Evolutionary conservation across 2,329 filamentous ascomycete genomes (phyloP).

Genomic region (Calonectria leucothoes): DNA sequence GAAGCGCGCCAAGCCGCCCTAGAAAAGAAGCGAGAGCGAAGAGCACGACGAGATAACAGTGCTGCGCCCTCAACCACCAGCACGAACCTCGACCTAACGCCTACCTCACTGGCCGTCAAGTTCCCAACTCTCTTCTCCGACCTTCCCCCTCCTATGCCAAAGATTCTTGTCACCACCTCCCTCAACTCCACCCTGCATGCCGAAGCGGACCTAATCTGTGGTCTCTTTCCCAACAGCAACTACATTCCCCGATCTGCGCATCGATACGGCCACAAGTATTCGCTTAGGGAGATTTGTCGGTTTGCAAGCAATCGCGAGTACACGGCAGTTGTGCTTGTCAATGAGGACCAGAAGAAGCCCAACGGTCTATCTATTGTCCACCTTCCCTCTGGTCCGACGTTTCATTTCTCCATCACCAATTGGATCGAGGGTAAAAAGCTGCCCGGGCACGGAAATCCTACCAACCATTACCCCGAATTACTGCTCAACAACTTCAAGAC

Average conservation of each 20-base stretch:
- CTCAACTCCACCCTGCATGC: slow-evolving; percentile 90
- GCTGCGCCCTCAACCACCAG: slow-evolving; percentile 69
- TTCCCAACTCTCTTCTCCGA: slow-evolving; percentile 73
- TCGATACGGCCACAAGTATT: slow-evolving; percentile 90
- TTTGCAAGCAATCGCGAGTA: slow-evolving; percentile 87
- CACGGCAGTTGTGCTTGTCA: slow-evolving; percentile 85
- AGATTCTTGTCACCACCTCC: slow-evolving; percentile 92
- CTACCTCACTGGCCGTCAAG: slow-evolving; percentile 68
- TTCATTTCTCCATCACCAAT: slow-evolving; percentile 91
- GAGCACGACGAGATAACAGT: slow-evolving; percentile 61
- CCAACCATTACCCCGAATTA: slow-evolving; percentile 91
- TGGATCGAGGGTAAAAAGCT: slow-evolving; percentile 91
- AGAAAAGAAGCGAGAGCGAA: slow-evolving; percentile 58
- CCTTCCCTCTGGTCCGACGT: slow-evolving; percentile 86
- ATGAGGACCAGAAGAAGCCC: slow-evolving; percentile 89
- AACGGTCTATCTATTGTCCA: slow-evolving; percentile 86
- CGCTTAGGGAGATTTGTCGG: slow-evolving; percentile 86
- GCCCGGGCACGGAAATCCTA: slow-evolving; percentile 88
- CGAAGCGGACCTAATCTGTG: slow-evolving; percentile 81
- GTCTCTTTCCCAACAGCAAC: slow-evolving; percentile 85
- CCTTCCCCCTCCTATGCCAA: slow-evolving; percentile 72
- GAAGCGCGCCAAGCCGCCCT: slow-evolving; percentile 56
- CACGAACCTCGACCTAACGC: slow-evolving; percentile 73
- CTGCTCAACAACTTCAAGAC: slow-evolving; percentile 95
- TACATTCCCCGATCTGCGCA: slow-evolving; percentile 91